Percentiles rank a stretch among this genome's conserved stretches.
Evolutionary conservation across 306 rosid genomes (phyloP).

Genomic region (Cercis canadensis): DNA sequence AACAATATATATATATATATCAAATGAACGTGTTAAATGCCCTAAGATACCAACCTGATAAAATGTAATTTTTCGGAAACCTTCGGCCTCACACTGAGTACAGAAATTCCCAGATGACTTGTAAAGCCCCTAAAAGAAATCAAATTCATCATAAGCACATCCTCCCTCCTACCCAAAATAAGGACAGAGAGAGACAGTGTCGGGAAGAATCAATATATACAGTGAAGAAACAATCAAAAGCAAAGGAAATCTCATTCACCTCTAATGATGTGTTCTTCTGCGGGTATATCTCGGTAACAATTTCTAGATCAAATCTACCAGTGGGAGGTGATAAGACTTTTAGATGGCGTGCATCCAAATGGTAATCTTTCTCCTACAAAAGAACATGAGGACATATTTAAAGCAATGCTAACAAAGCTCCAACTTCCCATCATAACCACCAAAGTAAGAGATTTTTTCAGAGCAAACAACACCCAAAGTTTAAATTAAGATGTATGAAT

Average conservation of each 20-base stretch:
- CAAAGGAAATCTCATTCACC: conserved; percentile 49
- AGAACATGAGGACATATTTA: conserved; percentile 12
- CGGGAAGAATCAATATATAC: conserved; percentile 12
- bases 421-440: too few relatives aligned
- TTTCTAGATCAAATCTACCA: conserved; percentile 76
- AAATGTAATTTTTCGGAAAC: conserved; percentile 93
- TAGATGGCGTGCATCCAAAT: conserved; percentile 74
- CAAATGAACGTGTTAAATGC: conserved; percentile 11
- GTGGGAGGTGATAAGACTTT: conserved; percentile 73
- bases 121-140: conserved; percentile 80
- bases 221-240: conserved; percentile 8
- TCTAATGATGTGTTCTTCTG: conserved; percentile 92
- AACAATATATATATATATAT: conserved; percentile 24
- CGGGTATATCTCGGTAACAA: conserved; percentile 74
- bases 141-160: conserved; percentile 37
- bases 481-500: conserved; percentile 23
- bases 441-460: conserved; percentile 7
- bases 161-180: too few relatives aligned
- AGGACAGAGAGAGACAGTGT: conserved; percentile 16
- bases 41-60: conserved; percentile 71
- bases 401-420: conserved; percentile 35
- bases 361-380: conserved; percentile 72
- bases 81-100: conserved; percentile 99
- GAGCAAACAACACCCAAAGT: conserved; percentile 18
- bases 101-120: conserved; percentile 95